Evolutionary conservation across 2,329 filamentous ascomycete species (phyloP).

Genomic region (Teratosphaeria viscida): DNA sequence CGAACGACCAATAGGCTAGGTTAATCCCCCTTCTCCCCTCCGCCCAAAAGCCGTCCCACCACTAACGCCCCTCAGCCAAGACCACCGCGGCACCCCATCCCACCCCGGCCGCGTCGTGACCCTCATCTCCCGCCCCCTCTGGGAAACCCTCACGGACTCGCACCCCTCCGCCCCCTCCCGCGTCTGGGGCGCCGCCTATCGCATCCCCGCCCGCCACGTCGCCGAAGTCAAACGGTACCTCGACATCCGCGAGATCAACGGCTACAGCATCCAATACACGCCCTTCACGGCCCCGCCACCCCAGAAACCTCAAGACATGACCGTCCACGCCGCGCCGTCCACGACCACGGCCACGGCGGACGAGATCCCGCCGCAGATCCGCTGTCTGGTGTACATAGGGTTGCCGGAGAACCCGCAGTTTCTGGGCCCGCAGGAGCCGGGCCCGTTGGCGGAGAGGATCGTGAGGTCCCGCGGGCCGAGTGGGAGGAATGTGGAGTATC

Average conservation of each 20-base stretch:
- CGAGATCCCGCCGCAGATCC: conserved; percentile 28
- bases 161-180: conserved; percentile 50
- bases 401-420: conserved; percentile 91
- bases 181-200: conserved; percentile 76
- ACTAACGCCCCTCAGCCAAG: conserved; percentile 53
- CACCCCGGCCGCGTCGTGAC: conserved; percentile 87
- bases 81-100: conserved; percentile 85
- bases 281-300: conserved; percentile 47
- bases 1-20: conserved; percentile 18
- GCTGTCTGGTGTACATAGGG: conserved; percentile 81
- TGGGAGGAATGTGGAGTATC: conserved; percentile 81
- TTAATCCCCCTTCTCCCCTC: conserved; percentile 6
- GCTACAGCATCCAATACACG: conserved; percentile 87
- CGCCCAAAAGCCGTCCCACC: neutral
- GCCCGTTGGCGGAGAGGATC: conserved; percentile 71
- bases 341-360: neutral
- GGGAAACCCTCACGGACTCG: conserved; percentile 61
- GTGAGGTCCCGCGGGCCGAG: conserved; percentile 67
- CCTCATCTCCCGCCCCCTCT: conserved; percentile 73
- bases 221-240: conserved; percentile 79
- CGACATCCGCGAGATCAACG: conserved; percentile 94
- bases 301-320: conserved; percentile 50
- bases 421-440: conserved; percentile 68
- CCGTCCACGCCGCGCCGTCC: conserved; percentile 16
- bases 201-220: conserved; percentile 70